Conservation (phyloP, 2,329 filamentous ascomycete species). For the Fusarium chlamydosporum region DNA sequence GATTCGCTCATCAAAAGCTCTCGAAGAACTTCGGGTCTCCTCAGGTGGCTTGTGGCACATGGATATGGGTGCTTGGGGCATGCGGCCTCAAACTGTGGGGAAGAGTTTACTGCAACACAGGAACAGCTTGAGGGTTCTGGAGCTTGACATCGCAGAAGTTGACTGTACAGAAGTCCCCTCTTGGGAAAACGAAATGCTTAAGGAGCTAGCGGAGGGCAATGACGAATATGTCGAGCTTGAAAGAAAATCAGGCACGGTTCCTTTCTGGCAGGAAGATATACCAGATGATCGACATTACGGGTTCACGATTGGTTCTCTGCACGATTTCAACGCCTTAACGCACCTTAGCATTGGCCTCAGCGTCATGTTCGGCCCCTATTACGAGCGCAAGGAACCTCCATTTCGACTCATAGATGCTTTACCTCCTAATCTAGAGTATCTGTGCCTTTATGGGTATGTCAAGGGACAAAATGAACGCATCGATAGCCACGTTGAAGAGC, state of each 20-base stretch:
- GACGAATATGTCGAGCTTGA: neutral
- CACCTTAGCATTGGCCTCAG: neutral
- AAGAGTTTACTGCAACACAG: conserved; percentile 1
- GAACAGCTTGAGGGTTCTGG: neutral
- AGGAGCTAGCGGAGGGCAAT: neutral
- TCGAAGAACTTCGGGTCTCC: neutral
- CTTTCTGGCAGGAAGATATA: conserved; percentile 9
- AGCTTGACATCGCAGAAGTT: neutral
- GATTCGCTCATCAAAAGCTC: neutral
- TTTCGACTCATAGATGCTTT: neutral
- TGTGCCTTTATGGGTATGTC: conserved; percentile 22
- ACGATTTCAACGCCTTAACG: neutral
- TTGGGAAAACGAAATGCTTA: neutral
- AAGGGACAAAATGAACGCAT: conserved; percentile 11
- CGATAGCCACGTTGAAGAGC: conserved; percentile 15
- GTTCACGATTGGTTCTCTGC: neutral
- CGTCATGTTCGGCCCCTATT: neutral
- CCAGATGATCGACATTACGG: conserved; percentile 1
- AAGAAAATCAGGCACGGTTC: neutral
- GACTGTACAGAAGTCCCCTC: neutral
- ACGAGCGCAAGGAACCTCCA: neutral
- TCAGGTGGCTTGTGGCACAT: neutral
- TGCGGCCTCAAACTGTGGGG: neutral
- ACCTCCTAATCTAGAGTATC: conserved; percentile 11
- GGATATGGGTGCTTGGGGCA: neutral